Evolutionary conservation across 2,329 filamentous ascomycete species (phyloP).

Genomic region (Curvularia sp.): DNA sequence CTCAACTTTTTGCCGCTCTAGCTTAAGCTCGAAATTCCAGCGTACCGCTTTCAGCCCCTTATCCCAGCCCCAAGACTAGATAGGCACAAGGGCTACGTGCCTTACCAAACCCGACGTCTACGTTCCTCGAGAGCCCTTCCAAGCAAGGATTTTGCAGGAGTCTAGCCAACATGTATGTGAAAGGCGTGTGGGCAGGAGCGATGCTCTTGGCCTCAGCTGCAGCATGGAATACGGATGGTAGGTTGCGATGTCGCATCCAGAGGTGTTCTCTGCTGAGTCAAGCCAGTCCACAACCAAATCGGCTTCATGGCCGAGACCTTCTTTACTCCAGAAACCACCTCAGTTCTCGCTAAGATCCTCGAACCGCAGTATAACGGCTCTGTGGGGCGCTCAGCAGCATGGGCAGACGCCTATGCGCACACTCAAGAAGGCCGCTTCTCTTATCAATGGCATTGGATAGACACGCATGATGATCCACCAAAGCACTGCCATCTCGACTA

Average conservation of each 20-base stretch:
- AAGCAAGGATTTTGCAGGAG: not conserved
- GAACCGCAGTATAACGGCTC: constrained; percentile 52
- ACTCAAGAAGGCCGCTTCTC: constrained; percentile 51
- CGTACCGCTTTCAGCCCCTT: constrained; percentile 2
- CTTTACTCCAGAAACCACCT: constrained; percentile 42
- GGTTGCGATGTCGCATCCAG: not conserved
- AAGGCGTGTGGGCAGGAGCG: constrained; percentile 10
- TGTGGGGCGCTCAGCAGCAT: constrained; percentile 51
- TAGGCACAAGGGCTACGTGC: constrained; percentile 1
- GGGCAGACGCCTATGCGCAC: constrained; percentile 52
- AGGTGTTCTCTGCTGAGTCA: constrained; percentile 12
- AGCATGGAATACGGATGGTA: constrained; percentile 49
- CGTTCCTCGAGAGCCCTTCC: not conserved
- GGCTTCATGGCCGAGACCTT: constrained; percentile 52
- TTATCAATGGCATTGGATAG: constrained; percentile 55
- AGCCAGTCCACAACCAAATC: constrained; percentile 52
- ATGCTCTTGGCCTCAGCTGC: constrained; percentile 23
- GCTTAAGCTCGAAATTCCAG: not conserved
- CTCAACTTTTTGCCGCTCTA: not conserved
- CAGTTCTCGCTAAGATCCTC: constrained; percentile 46
- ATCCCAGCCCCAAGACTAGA: constrained; percentile 7
- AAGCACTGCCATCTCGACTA: constrained; percentile 48
- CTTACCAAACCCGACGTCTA: not conserved
- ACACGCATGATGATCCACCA: constrained; percentile 47
- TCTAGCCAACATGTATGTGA: constrained; percentile 1